Conservation (phyloP, 352 stramenopile species). For the Lagenidium giganteum region DNA sequence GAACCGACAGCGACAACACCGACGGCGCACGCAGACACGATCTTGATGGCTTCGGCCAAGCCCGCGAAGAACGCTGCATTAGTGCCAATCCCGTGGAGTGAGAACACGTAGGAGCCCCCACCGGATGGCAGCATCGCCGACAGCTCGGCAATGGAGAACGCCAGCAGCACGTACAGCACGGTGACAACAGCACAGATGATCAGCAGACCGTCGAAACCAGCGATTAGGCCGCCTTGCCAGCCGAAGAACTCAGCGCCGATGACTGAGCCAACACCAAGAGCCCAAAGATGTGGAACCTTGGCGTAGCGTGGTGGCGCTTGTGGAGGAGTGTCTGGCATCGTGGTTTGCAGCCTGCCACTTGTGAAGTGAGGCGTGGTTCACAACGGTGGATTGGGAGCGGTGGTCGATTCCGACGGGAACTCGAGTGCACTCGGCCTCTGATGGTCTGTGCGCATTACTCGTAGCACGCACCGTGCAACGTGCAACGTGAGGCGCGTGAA, state of each 20-base stretch:
- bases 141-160: constrained; percentile 50
- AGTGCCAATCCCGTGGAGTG: constrained; percentile 32
- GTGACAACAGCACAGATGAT: constrained; percentile 38
- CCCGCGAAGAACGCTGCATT: constrained; percentile 36
- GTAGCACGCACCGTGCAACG: no score
- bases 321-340: no score
- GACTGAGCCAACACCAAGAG: constrained; percentile 36
- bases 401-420: no score
- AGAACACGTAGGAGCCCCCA: constrained; percentile 45
- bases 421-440: no score
- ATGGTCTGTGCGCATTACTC: no score
- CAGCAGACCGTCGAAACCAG: constrained; percentile 39
- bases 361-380: no score
- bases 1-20: constrained; percentile 26
- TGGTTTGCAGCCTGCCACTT: no score
- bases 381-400: no score
- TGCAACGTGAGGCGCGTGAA: no score
- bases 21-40: constrained; percentile 25
- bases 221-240: constrained; percentile 40
- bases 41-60: constrained; percentile 36
- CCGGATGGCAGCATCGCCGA: constrained; percentile 31
- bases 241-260: constrained; percentile 48
- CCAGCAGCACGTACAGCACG: constrained; percentile 35
- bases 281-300: constrained; percentile 39
- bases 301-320: no score